A percentile compares a stretch with the other conserved stretches of the same genome.
Evolutionary conservation across 768 basidiomycete genomes (phyloP).

Genomic region (Suillus clintonianus): DNA sequence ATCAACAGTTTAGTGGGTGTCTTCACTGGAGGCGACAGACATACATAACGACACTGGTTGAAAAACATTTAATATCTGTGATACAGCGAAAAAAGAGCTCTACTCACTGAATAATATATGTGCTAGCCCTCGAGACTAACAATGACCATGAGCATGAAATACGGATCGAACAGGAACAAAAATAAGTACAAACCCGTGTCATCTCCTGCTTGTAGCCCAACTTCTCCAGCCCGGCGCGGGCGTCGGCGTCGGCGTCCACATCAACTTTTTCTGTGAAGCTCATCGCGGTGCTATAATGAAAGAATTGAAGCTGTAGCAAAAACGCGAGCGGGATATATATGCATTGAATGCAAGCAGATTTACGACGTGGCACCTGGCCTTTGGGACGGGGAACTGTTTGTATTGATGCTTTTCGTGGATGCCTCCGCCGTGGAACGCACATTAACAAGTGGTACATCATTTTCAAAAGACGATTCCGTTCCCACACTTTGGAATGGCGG

Average conservation of each 20-base stretch:
- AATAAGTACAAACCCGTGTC: constrained; percentile 39
- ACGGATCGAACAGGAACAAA: background rate
- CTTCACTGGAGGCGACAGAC: constrained; percentile 4
- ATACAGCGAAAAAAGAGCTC: background rate
- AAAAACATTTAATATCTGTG: constrained; percentile 14
- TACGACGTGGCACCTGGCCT: background rate
- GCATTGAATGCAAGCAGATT: background rate
- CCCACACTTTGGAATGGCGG: background rate
- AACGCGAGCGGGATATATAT: background rate
- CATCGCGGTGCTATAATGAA: constrained; percentile 8
- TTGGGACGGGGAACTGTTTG: background rate
- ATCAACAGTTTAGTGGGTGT: constrained; percentile 5
- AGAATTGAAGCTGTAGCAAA: background rate
- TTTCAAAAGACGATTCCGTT: background rate
- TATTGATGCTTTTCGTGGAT: background rate
- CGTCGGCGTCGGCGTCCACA: constrained; percentile 19
- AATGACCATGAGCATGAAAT: background rate
- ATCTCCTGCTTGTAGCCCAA: constrained; percentile 61
- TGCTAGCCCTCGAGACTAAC: constrained; percentile 49
- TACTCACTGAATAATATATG: constrained; percentile 57
- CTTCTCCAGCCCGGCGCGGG: constrained; percentile 43
- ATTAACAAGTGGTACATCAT: background rate
- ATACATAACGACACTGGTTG: constrained; percentile 47
- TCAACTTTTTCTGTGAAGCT: constrained; percentile 13
- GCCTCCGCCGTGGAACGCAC: background rate